Conservation (phyloP, 192 early-diverging fungal genomes). For the Kickxella alabastrina region DNA sequence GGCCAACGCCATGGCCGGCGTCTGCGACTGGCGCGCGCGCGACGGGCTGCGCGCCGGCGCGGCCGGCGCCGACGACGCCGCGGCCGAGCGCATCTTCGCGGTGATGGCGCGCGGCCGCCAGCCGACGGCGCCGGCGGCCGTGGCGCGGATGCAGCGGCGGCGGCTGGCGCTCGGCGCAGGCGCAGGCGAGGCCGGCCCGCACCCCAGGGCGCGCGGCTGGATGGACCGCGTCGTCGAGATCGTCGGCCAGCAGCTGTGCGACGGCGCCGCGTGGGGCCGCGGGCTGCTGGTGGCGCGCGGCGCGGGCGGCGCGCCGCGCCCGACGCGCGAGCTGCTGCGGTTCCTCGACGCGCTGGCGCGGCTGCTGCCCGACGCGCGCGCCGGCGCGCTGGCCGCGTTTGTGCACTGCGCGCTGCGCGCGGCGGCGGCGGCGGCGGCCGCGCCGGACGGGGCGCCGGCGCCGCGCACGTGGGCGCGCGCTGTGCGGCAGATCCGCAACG, state of each 20-base stretch:
- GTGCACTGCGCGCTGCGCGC: constrained; percentile 16
- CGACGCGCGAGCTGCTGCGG: constrained; percentile 24
- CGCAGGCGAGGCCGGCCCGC: background rate
- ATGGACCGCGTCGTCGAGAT: constrained; percentile 75
- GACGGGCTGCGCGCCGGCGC: constrained; percentile 54
- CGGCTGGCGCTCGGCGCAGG: constrained; percentile 13
- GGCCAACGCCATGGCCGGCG: constrained; percentile 80
- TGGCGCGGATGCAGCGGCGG: constrained; percentile 18
- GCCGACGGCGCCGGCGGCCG: constrained; percentile 23
- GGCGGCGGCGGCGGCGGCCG: constrained; percentile 2
- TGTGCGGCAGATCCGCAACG: constrained; percentile 52
- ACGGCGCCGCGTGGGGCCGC: constrained; percentile 56
- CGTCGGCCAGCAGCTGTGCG: constrained; percentile 72
- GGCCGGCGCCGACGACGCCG: constrained; percentile 21
- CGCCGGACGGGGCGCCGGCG: background rate
- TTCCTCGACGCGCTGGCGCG: constrained; percentile 29
- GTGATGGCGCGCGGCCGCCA: constrained; percentile 38
- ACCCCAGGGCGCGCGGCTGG: constrained; percentile 56
- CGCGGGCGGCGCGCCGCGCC: constrained; percentile 2
- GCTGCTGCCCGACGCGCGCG: constrained; percentile 21
- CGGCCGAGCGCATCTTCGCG: constrained; percentile 33
- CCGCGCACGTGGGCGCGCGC: constrained; percentile 15
- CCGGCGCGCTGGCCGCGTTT: constrained; percentile 19
- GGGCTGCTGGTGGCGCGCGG: constrained; percentile 50
- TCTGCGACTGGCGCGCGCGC: constrained; percentile 87